A percentile compares a stretch with the other conserved stretches of the same genome.
These are phyloP conservation scores for Saksenaea vasiformis DNA, from an alignment of 371 early-diverging fungal species.

Conservation along the genomic window DNA sequence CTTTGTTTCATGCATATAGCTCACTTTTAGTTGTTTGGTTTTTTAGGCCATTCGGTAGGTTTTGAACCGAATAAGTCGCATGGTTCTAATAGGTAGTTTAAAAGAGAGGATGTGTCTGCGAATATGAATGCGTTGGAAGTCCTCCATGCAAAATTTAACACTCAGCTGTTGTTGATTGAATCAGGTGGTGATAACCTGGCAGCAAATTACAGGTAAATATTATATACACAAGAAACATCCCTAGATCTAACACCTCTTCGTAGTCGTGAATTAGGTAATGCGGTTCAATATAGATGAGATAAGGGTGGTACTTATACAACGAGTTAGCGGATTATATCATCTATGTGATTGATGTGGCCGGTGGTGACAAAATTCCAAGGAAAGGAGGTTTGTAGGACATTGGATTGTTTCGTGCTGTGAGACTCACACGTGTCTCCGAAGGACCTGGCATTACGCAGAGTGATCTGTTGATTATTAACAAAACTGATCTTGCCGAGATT, in stretches of 20 bases:
- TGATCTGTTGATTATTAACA: constrained; percentile 91
- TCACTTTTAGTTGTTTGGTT: not conserved
- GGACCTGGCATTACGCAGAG: constrained; percentile 94
- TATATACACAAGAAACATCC: not conserved
- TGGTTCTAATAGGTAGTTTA: not conserved
- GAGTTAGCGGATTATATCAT: constrained; percentile 90
- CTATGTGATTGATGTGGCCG: constrained; percentile 95
- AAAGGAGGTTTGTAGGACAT: constrained; percentile 62
- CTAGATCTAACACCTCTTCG: constrained; percentile 2
- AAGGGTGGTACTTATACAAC: not conserved
- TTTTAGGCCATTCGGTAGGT: constrained; percentile 52
- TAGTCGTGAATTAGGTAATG: constrained; percentile 53
- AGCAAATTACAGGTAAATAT: constrained; percentile 78
- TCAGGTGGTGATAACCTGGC: constrained; percentile 94
- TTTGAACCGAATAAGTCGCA: not conserved
- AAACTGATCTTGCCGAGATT: constrained; percentile 88
- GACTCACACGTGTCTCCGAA: constrained; percentile 7
- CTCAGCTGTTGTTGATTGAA: constrained; percentile 86
- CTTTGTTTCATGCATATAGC: constrained; percentile 7
- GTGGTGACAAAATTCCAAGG: constrained; percentile 92
- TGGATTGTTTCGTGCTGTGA: not conserved
- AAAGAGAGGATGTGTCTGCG: constrained; percentile 92
- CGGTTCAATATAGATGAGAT: not conserved
- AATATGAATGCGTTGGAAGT: constrained; percentile 90
- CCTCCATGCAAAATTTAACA: constrained; percentile 80